Base-by-base conservation (phyloP, 495 filamentous ascomycete genomes). In the Aspergillus carlsbadensis region DNA sequence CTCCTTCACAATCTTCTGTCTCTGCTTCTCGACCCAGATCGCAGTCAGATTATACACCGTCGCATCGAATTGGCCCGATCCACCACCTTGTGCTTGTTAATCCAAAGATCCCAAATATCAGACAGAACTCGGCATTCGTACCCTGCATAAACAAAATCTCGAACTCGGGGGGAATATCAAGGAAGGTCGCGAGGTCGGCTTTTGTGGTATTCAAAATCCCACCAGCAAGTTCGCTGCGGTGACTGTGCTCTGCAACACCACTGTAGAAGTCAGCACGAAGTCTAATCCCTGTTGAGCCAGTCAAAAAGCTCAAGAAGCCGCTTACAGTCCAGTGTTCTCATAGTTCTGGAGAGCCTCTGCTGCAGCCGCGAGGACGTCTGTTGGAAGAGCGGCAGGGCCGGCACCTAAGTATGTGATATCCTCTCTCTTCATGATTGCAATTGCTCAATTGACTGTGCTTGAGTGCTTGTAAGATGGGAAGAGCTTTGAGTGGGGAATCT, bases 351-450 rank as follows among this genome's bases (percentile, higher is more conserved):
- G 86, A 13, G 89, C 85, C 65, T 83, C 67, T 6, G 90, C 82
- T 53, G 90, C 92, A 29, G 73, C 75, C 59, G 88, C 82, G 48
- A 96, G 82, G 22, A 97, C 87, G 10, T 80, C 61, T 8, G 87
- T 94, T 3, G 92, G 92, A 3, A 98, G 80, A 36, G 83, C 77
- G 22, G 92, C 91, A 40, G 92, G 92, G 52, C 92, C 92, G 21
- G 92, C 92, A 53, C 92, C 92, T 65, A 94, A 90, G 74, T 92
- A 91, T 56, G 80, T 71, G 64, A 91, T 78, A 62, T 91, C 83
- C 69, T 80, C 74, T 62, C 88, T 74, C 26, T 46, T 62, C 63
- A 65, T 63, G 37, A n/a, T 57, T 22, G 44, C 31, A 57, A 61
- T 41, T 37, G 40, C 7, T 49, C 37, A 41, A 46, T 52, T 52